phyloP scores from a whole-genome alignment of 495 filamentous ascomycete species.

The Aspergillus sclerotioniger region DNA sequence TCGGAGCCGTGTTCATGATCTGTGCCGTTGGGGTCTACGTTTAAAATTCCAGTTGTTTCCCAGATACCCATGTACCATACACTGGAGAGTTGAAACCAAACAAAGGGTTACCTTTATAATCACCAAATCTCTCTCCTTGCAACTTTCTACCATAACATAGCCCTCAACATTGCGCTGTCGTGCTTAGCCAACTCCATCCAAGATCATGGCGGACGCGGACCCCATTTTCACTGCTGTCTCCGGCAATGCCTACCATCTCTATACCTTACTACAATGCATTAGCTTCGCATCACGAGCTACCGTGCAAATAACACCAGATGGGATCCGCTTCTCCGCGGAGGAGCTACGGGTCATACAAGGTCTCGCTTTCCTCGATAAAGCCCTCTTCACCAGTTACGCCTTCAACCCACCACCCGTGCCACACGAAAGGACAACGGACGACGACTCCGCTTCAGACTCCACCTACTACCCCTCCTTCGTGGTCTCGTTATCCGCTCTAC shows the following conservation, averaged over 20 bases:
- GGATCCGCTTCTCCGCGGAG: constrained; percentile 82
- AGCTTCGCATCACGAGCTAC: constrained; percentile 77
- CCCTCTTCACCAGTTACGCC: constrained; percentile 80
- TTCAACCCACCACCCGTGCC: constrained; percentile 48
- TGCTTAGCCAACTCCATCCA: constrained; percentile 10
- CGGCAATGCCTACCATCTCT: constrained; percentile 81
- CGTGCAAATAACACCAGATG: constrained; percentile 77
- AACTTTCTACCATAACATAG: constrained; percentile 14
- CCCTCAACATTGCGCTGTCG: constrained; percentile 13
- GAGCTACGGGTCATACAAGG: constrained; percentile 84
- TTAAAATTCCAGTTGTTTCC: constrained; percentile 49
- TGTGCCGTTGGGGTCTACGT: constrained; percentile 99
- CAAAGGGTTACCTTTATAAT: constrained; percentile 38
- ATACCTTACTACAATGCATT: constrained; percentile 85
- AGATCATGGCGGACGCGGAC: constrained; percentile 27
- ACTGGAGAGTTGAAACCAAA: constrained; percentile 28
- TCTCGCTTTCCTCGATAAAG: constrained; percentile 77
- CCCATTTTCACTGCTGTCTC: constrained; percentile 81
- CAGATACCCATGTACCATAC: constrained; percentile 39
- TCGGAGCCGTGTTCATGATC: constrained; percentile 96
- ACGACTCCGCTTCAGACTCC: constrained; percentile 11
- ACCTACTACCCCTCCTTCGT: constrained; percentile 59
- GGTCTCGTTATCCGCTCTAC: constrained; percentile 78
- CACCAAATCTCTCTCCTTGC: constrained; percentile 25
- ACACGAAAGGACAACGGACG: constrained; percentile 25